A percentile compares a stretch with the other conserved stretches of the same genome.
Evolutionary conservation across 1,284 basidiomycete species (phyloP).

Genomic region (Agaricales sp.): DNA sequence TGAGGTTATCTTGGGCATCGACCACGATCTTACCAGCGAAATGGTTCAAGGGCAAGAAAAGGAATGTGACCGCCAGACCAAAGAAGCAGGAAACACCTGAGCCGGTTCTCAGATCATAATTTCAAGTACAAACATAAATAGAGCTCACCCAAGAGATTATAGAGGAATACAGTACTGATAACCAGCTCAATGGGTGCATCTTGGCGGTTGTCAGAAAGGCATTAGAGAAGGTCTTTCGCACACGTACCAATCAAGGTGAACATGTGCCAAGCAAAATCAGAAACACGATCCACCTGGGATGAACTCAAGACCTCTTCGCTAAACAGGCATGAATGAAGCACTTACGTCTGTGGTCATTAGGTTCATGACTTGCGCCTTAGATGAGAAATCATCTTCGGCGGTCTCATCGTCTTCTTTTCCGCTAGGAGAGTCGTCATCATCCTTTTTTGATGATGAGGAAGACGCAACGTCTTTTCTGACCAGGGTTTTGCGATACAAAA

Average conservation of each 20-base stretch:
- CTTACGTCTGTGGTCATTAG: constrained; percentile 82
- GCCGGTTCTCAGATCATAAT: neutral
- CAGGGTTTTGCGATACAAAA: constrained; percentile 84
- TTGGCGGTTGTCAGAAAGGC: constrained; percentile 12
- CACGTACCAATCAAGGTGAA: constrained; percentile 50
- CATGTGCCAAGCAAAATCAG: constrained; percentile 76
- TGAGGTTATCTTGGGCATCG: constrained; percentile 76
- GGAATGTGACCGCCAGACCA: constrained; percentile 73
- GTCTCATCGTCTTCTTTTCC: constrained; percentile 20
- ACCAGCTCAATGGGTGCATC: constrained; percentile 84
- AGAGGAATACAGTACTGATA: constrained; percentile 75
- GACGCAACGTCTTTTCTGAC: constrained; percentile 81
- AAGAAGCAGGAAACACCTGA: constrained; percentile 62
- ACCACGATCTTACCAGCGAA: constrained; percentile 81
- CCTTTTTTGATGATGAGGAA: constrained; percentile 17
- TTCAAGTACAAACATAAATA: neutral
- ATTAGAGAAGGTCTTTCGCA: constrained; percentile 8
- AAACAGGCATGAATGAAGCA: neutral
- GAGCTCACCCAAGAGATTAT: constrained; percentile 62
- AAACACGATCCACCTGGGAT: constrained; percentile 56
- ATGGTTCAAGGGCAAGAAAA: constrained; percentile 86
- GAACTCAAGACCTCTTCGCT: neutral
- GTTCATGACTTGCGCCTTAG: constrained; percentile 86
- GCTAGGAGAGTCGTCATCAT: constrained; percentile 10
- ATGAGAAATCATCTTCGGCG: constrained; percentile 74